A percentile compares a stretch with the other conserved stretches of the same genome.
Conservation (phyloP, 345 rosid species). For the Leavenworthia alabamica region DNA sequence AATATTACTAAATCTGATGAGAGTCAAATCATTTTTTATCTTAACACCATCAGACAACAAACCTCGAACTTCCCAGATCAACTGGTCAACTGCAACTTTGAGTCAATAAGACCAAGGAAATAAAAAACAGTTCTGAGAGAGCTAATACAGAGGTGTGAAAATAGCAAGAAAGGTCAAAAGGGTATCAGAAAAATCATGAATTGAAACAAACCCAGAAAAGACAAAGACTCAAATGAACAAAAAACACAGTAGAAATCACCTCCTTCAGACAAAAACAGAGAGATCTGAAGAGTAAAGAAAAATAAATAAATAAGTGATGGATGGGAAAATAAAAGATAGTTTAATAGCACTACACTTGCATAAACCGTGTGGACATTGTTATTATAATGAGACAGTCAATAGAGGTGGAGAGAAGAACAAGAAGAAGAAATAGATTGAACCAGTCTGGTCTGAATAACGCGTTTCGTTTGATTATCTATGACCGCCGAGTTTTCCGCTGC, state of each 20-base stretch:
- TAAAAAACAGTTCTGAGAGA: neutral
- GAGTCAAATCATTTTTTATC: constrained; percentile 16
- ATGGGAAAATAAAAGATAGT: constrained; percentile 12
- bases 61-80: neutral
- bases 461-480: constrained; percentile 16
- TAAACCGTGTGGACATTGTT: constrained; percentile 13
- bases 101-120: neutral
- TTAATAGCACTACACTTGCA: constrained; percentile 29
- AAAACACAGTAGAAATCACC: neutral
- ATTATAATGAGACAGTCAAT: constrained; percentile 20
- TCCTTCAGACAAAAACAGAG: constrained; percentile 5
- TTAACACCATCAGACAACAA: neutral
- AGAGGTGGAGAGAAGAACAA: constrained; percentile 7
- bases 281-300: constrained; percentile 18
- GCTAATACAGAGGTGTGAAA: neutral
- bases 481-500: constrained; percentile 20
- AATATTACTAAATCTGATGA: constrained; percentile 18
- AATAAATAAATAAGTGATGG: neutral
- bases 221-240: neutral
- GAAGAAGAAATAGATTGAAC: constrained; percentile 9
- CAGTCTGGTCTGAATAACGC: constrained; percentile 20
- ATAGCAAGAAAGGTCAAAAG: constrained; percentile 8
- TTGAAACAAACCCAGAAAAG: constrained; percentile 5
- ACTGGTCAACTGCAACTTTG: neutral
- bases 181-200: constrained; percentile 9